A percentile compares a stretch with the other conserved stretches of the same genome.
phyloP scores from a whole-genome alignment of 2,329 filamentous ascomycete species.

The Periconia macrospinosa region DNA sequence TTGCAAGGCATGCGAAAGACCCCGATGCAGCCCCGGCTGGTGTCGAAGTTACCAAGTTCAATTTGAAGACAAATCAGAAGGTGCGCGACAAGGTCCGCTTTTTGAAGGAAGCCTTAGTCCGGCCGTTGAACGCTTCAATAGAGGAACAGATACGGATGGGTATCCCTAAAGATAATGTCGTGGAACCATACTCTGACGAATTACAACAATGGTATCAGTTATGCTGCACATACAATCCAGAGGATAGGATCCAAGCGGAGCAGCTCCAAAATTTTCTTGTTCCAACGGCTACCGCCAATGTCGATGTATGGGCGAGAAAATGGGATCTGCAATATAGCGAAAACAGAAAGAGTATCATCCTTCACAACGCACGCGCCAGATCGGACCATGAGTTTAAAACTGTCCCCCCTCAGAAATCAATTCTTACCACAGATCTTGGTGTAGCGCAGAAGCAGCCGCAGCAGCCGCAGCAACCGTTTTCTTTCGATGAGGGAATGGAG shows the following conservation, averaged over 20 bases:
- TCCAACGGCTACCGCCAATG: background rate
- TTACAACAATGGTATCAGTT: background rate
- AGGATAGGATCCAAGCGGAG: background rate
- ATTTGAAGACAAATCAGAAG: background rate
- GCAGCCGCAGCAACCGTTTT: background rate
- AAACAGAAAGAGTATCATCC: background rate
- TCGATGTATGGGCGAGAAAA: background rate
- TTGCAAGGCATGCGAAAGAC: slow-evolving; percentile 2
- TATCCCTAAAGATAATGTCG: background rate
- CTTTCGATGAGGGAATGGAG: no score
- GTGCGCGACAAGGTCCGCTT: background rate
- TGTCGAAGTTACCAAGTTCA: background rate
- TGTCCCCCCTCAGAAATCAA: background rate
- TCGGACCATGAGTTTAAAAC: background rate
- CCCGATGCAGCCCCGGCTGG: background rate
- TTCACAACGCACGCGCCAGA: background rate
- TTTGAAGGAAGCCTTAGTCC: slow-evolving; percentile 3
- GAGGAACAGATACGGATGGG: slow-evolving; percentile 2
- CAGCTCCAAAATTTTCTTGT: background rate
- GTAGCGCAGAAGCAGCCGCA: no score
- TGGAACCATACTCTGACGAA: background rate
- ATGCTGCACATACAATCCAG: background rate
- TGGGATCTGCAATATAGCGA: background rate
- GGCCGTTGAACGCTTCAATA: slow-evolving; percentile 8
- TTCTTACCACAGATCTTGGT: background rate